These are phyloP conservation scores for Abrus pulchellus DNA, from an alignment of 306 rosid species.

Conservation along the genomic window DNA sequence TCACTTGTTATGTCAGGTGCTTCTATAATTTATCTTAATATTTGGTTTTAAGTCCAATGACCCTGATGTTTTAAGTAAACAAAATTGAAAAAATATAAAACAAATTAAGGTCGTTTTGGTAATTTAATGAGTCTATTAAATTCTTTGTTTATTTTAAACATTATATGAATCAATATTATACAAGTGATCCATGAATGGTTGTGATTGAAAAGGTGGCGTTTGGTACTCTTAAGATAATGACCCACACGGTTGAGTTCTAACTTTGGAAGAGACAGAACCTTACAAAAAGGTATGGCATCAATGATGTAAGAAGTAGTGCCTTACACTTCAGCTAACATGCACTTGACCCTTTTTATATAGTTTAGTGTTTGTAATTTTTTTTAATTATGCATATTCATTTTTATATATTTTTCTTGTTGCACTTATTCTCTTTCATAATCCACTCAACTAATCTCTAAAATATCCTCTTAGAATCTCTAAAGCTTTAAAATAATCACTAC, in stretches of 20 bases:
- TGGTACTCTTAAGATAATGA: conserved; percentile 40
- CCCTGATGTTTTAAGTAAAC: neutral
- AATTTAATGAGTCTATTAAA: neutral
- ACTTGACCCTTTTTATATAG: conserved; percentile 43
- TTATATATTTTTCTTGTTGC: conserved; percentile 5
- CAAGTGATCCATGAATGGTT: conserved; percentile 4
- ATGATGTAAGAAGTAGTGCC: conserved; percentile 68
- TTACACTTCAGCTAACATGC: conserved; percentile 78
- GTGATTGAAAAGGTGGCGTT: conserved; percentile 30
- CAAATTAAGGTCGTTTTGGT: conserved; percentile 1
- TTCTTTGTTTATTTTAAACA: neutral
- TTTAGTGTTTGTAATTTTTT: conserved; percentile 5
- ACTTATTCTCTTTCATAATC: conserved; percentile 45
- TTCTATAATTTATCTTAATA: neutral
- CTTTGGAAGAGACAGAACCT: conserved; percentile 31
- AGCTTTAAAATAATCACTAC: conserved; percentile 34
- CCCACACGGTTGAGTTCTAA: conserved; percentile 53
- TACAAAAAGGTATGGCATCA: conserved; percentile 53
- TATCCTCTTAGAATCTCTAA: conserved; percentile 43
- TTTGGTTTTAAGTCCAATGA: no score
- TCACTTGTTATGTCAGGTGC: neutral
- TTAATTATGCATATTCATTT: neutral
- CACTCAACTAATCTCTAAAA: conserved; percentile 48
- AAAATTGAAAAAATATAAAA: neutral
- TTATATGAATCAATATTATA: neutral